Evolutionary conservation across 164 flowering plant genomes (phyloP), one percentile per base, ranked within the genome.

Genomic region (Aristolochia fimbriata): DNA sequence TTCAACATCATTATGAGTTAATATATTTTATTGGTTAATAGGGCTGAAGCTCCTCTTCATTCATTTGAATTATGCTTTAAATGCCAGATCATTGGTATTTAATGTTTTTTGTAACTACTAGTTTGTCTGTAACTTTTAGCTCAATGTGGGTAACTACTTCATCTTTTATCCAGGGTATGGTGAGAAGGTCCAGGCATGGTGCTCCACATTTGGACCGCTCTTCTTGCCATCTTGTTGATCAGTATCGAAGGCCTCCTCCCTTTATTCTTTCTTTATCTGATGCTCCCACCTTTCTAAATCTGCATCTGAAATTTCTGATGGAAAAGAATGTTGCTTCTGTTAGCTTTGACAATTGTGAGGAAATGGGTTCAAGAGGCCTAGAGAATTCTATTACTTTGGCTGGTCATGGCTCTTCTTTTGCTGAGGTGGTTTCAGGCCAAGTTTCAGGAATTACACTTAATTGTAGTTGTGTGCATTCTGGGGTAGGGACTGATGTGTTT

Each of bases 261-360:
- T 77, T 80, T 73, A 64, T 79, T 62, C 77, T 82, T 61, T 75
- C 90, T 54, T 81, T 87, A 73, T 47, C 82, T 66, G 81, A 87
- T 68, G 81, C 82, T 15, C 86, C 96, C 46, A 65, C 88, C 68
- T 81, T 84, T 74, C 72, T 82, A 4, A 63, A 77, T 60, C 70
- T 83, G 74, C 98, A 89, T 75, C 84, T 92, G 41, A 85, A 83
- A 76, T 65, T 78, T 74, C 75, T 87, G 50, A 80, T 86, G 85
- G 83, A 83, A 48, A 77, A 66, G 48, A 73, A 74, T 59, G 69
- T 74, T 57, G 70, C 81, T 31, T 61, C 70, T 41, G 53, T 67
- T 19, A 74, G 71, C 71, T 72, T 81, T 20, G 62, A 58, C 49
- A 77, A 72, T 41, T 67, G 49, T 48, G 64, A 65, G 58, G 64